Evolutionary conservation across 371 early-diverging fungal species (phyloP).

Genomic region (Mucor piriformis): DNA sequence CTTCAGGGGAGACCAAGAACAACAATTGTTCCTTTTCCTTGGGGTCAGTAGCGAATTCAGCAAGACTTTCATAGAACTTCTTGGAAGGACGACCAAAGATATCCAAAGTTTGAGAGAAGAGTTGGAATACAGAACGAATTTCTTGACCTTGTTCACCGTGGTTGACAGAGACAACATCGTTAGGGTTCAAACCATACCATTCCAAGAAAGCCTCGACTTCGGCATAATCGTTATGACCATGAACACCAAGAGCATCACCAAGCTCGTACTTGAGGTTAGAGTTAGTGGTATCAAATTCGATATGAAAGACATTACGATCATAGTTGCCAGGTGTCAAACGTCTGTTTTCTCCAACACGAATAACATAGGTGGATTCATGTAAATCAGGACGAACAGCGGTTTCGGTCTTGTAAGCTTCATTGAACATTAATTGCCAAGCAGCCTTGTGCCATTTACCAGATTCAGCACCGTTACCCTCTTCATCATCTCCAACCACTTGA

Average conservation of each 20-base stretch:
- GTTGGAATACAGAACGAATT: constrained; percentile 75
- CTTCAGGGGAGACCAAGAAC: constrained; percentile 74
- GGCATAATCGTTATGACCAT: constrained; percentile 81
- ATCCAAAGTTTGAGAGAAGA: constrained; percentile 83
- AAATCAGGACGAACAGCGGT: constrained; percentile 67
- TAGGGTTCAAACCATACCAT: constrained; percentile 72
- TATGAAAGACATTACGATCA: constrained; percentile 94
- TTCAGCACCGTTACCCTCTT: constrained; percentile 43
- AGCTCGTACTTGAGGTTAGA: constrained; percentile 85
- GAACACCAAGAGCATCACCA: constrained; percentile 93
- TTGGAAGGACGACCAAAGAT: constrained; percentile 94
- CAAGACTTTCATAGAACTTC: constrained; percentile 85
- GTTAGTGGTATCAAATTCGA: constrained; percentile 86
- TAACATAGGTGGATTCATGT: constrained; percentile 61
- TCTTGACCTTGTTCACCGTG: constrained; percentile 53
- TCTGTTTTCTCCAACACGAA: constrained; percentile 74
- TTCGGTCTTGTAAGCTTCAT: constrained; percentile 71
- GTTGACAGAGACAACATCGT: constrained; percentile 64
- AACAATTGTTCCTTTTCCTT: constrained; percentile 74
- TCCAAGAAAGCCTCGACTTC: constrained; percentile 76
- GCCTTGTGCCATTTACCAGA: constrained; percentile 64
- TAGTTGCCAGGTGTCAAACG: constrained; percentile 85
- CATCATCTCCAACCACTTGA: constrained; percentile 43
- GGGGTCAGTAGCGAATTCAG: constrained; percentile 70
- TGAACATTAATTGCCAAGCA: constrained; percentile 77